These are phyloP conservation scores for Aspergillus ellipticus DNA, from an alignment of 495 filamentous ascomycete species.

Conservation along the genomic window DNA sequence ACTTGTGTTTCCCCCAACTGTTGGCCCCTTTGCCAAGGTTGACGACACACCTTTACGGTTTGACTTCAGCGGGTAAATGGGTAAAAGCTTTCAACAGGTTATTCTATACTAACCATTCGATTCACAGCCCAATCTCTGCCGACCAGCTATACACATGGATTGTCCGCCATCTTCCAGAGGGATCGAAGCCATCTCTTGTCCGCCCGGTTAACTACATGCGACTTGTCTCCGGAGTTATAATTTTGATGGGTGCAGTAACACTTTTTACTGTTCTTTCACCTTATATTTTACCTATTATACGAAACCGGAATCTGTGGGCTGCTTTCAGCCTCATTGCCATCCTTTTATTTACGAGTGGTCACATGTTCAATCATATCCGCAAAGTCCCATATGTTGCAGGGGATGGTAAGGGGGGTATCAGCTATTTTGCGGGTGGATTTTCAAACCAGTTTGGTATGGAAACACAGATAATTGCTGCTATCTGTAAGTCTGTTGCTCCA, in stretches of 20 bases:
- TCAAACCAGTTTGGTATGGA: slow-evolving; percentile 94
- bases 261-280: slow-evolving; percentile 72
- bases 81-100: not conserved
- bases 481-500: slow-evolving; percentile 78
- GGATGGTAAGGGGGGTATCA: slow-evolving; percentile 80
- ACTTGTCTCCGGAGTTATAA: slow-evolving; percentile 62
- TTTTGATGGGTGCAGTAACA: slow-evolving; percentile 62
- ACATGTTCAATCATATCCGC: slow-evolving; percentile 99
- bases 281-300: slow-evolving; percentile 78
- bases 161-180: slow-evolving; percentile 67
- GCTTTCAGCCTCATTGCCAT: slow-evolving; percentile 84
- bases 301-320: slow-evolving; percentile 92
- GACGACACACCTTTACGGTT: slow-evolving; percentile 69
- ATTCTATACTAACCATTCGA: not conserved
- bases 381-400: slow-evolving; percentile 93
- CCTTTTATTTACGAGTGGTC: slow-evolving; percentile 90
- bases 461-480: slow-evolving; percentile 90
- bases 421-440: slow-evolving; percentile 90
- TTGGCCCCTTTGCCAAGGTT: slow-evolving; percentile 73
- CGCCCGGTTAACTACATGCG: slow-evolving; percentile 86
- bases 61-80: slow-evolving; percentile 82
- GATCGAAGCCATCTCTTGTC: slow-evolving; percentile 68
- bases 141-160: slow-evolving; percentile 80
- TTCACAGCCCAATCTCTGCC: slow-evolving; percentile 63
- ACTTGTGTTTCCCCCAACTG: slow-evolving; percentile 81